Base-by-base conservation (phyloP, 805 yeast species). In the Wickerhamomyces rabaulensis region DNA sequence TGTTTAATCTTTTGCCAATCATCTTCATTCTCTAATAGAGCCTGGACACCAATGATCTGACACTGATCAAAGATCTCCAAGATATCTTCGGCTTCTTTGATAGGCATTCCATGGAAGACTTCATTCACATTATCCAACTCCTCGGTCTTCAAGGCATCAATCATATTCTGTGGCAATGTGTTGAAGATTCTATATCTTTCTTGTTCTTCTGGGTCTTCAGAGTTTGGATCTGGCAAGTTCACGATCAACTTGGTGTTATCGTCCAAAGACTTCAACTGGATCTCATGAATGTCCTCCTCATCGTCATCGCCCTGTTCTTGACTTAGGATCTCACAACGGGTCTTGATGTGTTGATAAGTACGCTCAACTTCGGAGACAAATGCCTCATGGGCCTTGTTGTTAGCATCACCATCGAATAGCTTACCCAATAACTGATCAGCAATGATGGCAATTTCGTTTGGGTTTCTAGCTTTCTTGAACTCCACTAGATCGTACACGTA, bases 251-350 rank as follows among this genome's bases (percentile, higher is more conserved):
- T 82, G 2, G 90, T 79, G 48, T 82, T 75, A 38, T 94, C 96
- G 65, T 92, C 98, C 48, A 91, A 75, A 0, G 96, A 80, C 60
- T 87, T 87, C 61, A 92, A 73, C 67, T 92, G 99, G 54, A 92
- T 90, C 50, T 84, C 81, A 43, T 82, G 92, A 40, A 80, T 91
- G 36, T 65, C 78, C 25, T 65, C 70, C 39, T 57, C 68, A 6
- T 58, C 67, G 6, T 62, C 71, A 12, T 61, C 64, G 6, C 56
- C 64, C 35, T 71, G 71, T 56, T 86, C 87, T 43, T 71, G 64
- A 40, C 73, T 64, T 47, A 94, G 73, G 3, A 88, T 65, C 59
- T 80, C 75, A 61, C 96, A 89, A 62, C 99, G 78, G 21, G 64
- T 67, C 51, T 76, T 76, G 53, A 94, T 86, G 65, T 94, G 99